Evolutionary conservation across 768 basidiomycete species (phyloP).

Genomic region (Chalciporus pseudorubinellus): DNA sequence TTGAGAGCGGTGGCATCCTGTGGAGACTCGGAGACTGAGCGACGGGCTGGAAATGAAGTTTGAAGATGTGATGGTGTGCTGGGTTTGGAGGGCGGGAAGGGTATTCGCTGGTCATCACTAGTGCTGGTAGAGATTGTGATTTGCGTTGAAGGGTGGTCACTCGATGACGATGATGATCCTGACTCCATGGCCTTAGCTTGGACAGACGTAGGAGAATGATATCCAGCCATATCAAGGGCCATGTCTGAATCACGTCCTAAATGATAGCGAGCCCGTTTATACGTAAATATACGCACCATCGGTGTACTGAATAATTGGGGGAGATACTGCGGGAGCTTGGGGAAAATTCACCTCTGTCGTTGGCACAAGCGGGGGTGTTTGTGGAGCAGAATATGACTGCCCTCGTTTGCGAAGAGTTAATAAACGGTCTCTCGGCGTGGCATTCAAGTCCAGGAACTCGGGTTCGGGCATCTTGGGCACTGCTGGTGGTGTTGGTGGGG

Average conservation of each 20-base stretch:
- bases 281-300: conserved; percentile 39
- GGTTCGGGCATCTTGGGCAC: conserved; percentile 49
- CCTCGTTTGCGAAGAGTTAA: conserved; percentile 20
- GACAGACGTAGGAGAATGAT: conserved; percentile 44
- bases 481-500: conserved; percentile 6
- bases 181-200: background rate
- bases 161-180: conserved; percentile 10
- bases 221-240: conserved; percentile 81
- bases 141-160: conserved; percentile 21
- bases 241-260: conserved; percentile 47
- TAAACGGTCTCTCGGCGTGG: conserved; percentile 23
- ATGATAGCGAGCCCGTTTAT: background rate
- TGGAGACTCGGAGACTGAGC: conserved; percentile 62
- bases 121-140: conserved; percentile 1
- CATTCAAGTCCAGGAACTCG: conserved; percentile 84
- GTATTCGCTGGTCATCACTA: conserved; percentile 8
- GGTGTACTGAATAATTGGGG: conserved; percentile 62
- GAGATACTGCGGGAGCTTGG: conserved; percentile 40
- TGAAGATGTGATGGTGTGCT: conserved; percentile 22
- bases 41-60: conserved; percentile 40
- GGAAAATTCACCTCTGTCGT: conserved; percentile 53
- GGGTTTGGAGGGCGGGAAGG: conserved; percentile 22
- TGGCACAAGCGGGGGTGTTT: conserved; percentile 28
- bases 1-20: conserved; percentile 40
- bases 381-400: conserved; percentile 28